These are phyloP conservation scores for Dendrocalamus latiflorus DNA, from an alignment of 202 grass and related monocot species.

Conservation along the genomic window DNA sequence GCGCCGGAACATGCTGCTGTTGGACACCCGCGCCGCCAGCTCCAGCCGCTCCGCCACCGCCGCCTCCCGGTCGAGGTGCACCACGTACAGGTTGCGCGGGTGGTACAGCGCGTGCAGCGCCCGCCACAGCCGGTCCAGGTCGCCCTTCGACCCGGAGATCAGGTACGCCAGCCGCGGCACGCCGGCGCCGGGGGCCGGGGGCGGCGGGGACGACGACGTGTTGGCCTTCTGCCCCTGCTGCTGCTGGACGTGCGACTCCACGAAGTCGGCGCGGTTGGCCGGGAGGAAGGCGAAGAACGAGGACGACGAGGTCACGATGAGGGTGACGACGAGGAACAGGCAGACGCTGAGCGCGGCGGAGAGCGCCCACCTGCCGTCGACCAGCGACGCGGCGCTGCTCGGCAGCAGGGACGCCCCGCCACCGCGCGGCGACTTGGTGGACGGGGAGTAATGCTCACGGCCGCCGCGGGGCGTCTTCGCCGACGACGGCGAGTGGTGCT, in stretches of 20 bases:
- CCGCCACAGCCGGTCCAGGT: constrained; percentile 70
- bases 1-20: constrained; percentile 36
- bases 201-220: neutral
- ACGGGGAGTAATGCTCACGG: constrained; percentile 14
- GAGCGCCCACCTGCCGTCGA: constrained; percentile 50
- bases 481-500: constrained; percentile 29
- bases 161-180: constrained; percentile 71
- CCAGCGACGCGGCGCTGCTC: constrained; percentile 9
- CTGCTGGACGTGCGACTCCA: neutral
- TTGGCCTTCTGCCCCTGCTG: neutral
- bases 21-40: constrained; percentile 44
- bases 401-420: neutral
- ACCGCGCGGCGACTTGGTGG: constrained; percentile 19
- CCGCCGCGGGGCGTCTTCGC: neutral
- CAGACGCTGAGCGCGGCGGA: constrained; percentile 19
- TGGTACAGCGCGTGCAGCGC: constrained; percentile 72
- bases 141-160: constrained; percentile 61
- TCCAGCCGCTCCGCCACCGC: constrained; percentile 38
- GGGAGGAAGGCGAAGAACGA: constrained; percentile 37
- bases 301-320: constrained; percentile 21
- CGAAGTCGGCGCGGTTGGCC: neutral
- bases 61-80: constrained; percentile 69
- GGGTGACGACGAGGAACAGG: constrained; percentile 28
- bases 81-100: constrained; percentile 68
- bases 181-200: neutral